Evolutionary conservation across 108 stramenopile species (phyloP).

Genomic region (Cyclotella sp.): DNA sequence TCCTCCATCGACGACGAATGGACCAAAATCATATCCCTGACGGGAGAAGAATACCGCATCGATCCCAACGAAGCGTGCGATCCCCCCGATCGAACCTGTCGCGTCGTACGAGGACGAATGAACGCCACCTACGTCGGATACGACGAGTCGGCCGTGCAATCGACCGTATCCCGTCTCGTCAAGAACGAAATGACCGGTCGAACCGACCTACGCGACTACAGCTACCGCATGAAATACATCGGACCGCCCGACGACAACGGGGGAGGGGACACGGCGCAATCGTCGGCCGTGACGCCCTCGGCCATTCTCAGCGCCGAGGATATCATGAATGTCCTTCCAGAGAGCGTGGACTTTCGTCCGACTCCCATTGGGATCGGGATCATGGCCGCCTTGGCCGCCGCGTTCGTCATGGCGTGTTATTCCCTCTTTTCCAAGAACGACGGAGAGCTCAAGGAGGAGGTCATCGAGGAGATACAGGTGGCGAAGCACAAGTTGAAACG

Average conservation of each 20-base stretch:
- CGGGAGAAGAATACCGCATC: constrained; percentile 3
- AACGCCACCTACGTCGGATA: constrained; percentile 36
- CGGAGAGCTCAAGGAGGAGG: not conserved
- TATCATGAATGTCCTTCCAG: constrained; percentile 1
- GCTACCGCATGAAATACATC: constrained; percentile 7
- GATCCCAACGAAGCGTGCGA: constrained; percentile 17
- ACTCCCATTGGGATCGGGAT: constrained; percentile 34
- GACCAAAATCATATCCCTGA: constrained; percentile 32
- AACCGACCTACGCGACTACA: not conserved
- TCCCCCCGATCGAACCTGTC: constrained; percentile 12
- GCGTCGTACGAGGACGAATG: constrained; percentile 24
- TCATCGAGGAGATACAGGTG: constrained; percentile 16
- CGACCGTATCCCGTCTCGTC: constrained; percentile 28
- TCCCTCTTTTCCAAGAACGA: constrained; percentile 11
- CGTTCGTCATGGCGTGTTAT: constrained; percentile 33
- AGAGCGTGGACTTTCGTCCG: constrained; percentile 1
- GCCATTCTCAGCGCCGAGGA: constrained; percentile 2
- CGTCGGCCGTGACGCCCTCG: constrained; percentile 15
- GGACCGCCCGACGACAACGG: not conserved
- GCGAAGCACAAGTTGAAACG: constrained; percentile 7
- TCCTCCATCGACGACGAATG: not conserved
- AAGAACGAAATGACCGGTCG: constrained; percentile 13
- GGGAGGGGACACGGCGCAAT: not conserved
- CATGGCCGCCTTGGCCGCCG: constrained; percentile 14
- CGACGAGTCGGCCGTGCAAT: constrained; percentile 35